Conservation (phyloP, 106 monocot genomes). For the Apostasia shenzhenica region DNA sequence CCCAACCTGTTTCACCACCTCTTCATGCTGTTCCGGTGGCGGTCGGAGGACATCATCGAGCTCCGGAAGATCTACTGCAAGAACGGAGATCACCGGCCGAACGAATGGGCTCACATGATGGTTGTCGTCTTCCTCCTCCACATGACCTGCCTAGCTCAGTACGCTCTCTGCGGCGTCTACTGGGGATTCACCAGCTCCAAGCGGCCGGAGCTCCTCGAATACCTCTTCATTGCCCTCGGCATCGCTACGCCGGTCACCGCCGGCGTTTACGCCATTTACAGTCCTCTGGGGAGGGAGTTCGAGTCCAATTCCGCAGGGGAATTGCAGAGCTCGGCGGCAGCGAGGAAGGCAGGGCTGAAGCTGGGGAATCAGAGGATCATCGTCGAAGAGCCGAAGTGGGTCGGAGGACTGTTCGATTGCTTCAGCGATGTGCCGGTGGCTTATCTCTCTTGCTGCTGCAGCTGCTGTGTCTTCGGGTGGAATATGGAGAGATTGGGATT, state of each 20-base stretch:
- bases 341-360: not conserved
- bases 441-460: slow-evolving; percentile 42
- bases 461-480: slow-evolving; percentile 50
- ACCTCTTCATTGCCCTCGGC: slow-evolving; percentile 34
- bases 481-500: slow-evolving; percentile 55
- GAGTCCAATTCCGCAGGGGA: slow-evolving; percentile 20
- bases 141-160: slow-evolving; percentile 59
- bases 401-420: slow-evolving; percentile 36
- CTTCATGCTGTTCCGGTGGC: slow-evolving; percentile 44
- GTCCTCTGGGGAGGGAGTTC: slow-evolving; percentile 56
- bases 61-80: slow-evolving; percentile 67
- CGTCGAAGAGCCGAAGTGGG: slow-evolving; percentile 27
- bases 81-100: slow-evolving; percentile 41
- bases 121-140: slow-evolving; percentile 52
- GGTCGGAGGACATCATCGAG: slow-evolving; percentile 23
- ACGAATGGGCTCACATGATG: slow-evolving; percentile 64
- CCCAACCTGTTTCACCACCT: slow-evolving; percentile 47
- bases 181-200: slow-evolving; percentile 34
- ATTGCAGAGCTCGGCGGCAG: slow-evolving; percentile 2
- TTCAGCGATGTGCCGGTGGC: slow-evolving; percentile 28
- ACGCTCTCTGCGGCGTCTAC: slow-evolving; percentile 54
- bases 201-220: slow-evolving; percentile 39
- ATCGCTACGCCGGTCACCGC: slow-evolving; percentile 38
- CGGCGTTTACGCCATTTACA: slow-evolving; percentile 42
- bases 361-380: slow-evolving; percentile 3